phyloP scores from a whole-genome alignment of 2,329 filamentous ascomycete species.

The Alternaria dauci region DNA sequence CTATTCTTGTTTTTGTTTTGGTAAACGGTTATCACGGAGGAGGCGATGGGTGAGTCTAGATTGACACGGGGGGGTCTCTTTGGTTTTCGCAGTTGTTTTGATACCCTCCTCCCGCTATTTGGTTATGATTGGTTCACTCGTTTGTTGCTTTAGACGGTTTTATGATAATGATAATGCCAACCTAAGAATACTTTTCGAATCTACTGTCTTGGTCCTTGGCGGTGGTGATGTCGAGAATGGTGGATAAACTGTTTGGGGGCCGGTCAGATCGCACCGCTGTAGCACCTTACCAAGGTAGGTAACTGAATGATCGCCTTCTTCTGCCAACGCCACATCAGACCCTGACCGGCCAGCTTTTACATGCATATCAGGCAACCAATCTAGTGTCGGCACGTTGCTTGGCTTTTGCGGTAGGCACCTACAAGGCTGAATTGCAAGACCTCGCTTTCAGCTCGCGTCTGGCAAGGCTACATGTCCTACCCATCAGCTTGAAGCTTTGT shows the following conservation, averaged over 20 bases:
- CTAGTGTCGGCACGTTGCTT: too few relatives aligned
- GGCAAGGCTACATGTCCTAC: too few relatives aligned
- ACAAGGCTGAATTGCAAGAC: too few relatives aligned
- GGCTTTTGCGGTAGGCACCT: too few relatives aligned
- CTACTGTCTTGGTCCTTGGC: not conserved
- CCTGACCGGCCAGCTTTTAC: not conserved
- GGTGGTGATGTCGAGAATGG: not conserved
- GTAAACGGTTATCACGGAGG: not conserved
- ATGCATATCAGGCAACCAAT: not conserved
- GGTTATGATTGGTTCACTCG: slow-evolving; percentile 15
- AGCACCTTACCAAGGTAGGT: not conserved
- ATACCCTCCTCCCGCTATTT: slow-evolving; percentile 15
- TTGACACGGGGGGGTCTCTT: not conserved
- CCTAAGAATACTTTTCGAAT: too few relatives aligned
- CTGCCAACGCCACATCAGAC: not conserved
- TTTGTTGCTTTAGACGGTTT: not conserved
- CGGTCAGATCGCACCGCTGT: accelerated
- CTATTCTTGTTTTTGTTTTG: not conserved
- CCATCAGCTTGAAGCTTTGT: too few relatives aligned
- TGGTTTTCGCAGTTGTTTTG: slow-evolving; percentile 11
- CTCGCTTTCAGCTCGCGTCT: too few relatives aligned
- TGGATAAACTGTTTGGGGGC: too few relatives aligned
- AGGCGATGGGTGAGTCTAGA: not conserved
- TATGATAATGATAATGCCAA: slow-evolving; percentile 14
- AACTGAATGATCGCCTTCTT: not conserved